These are phyloP conservation scores for Penicillium cataractarum DNA, from an alignment of 495 filamentous ascomycete species.

Conservation along the genomic window DNA sequence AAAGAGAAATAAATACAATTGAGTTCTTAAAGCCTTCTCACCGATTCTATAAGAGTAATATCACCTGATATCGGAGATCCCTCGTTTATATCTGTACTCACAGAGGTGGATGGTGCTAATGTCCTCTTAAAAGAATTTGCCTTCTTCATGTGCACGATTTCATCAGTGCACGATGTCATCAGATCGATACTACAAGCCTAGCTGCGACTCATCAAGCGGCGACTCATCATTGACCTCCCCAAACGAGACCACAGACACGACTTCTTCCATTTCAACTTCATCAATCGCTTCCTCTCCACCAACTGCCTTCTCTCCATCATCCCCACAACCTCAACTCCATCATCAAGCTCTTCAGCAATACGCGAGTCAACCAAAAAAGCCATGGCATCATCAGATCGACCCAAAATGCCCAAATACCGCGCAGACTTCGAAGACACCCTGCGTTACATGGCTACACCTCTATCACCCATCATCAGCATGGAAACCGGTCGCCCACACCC, in stretches of 20 bases:
- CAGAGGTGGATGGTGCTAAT: too few relatives aligned
- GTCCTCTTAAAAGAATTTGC: too few relatives aligned
- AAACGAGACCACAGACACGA: neutral
- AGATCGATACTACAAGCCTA: neutral
- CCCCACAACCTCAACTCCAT: neutral
- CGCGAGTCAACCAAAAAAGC: too few relatives aligned
- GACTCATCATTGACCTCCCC: neutral
- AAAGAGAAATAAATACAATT: neutral
- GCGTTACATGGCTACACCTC: constrained; percentile 39
- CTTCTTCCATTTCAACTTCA: neutral
- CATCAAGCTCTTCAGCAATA: neutral
- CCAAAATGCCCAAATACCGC: neutral
- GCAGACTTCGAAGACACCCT: constrained; percentile 29
- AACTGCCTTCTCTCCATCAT: neutral
- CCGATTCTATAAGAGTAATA: constrained; percentile 2
- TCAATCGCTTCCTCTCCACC: neutral
- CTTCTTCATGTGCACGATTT: too few relatives aligned
- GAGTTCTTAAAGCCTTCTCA: neutral
- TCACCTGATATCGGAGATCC: too few relatives aligned
- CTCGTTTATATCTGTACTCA: neutral
- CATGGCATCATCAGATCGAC: neutral
- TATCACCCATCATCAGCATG: constrained; percentile 32
- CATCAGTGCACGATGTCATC: neutral
- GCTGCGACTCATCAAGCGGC: neutral
- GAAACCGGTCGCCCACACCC: constrained; percentile 61